Base-by-base conservation (phyloP, 1,139 yeast genomes). In the Hemisphaericaspora xylanilytica region DNA sequence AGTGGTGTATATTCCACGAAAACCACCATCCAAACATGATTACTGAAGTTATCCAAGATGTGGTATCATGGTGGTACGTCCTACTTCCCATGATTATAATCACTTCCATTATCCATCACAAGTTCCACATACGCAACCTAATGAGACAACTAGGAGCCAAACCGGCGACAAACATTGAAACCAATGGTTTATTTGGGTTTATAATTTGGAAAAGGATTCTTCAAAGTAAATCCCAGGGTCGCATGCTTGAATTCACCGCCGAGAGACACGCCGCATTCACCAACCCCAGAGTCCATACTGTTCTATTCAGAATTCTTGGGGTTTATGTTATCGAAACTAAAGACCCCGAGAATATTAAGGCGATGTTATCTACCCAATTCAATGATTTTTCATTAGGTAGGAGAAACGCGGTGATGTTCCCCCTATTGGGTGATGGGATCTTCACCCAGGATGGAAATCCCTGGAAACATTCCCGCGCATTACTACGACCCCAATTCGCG, bases 361-460 rank as follows among this genome's bases (percentile, higher is more conserved):
- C 70, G 3, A 38, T 63, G 28, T 50, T 66, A 43, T 67, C 71
- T n/a, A 66, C 70, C 18, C 70, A 70, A 41, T 75, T 76, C 53
- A 66, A 67, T 47, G 80, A 77, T 46, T 77, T 69, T 51, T 63
- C 69, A 12, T 65, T 78, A 36, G 83, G 82, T 1, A 50, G 54
- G 21, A 68, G 83, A 46, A 66, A 69, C 46, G 53, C 51, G 7
- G 67, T 63, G 22, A 65, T 77, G 48, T 42, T 45, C 31, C 72
- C 78, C 10, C 55, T 75, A 32, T 58, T 78, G 39, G 83, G 83
- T 2, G 72, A 75, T 45, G 83, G 83, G 12, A 75, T 78, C 40
- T 78, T 78, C 60, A 76, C 82, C 2, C 63, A 75, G 34, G 78
- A 75, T 40, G 80, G 79, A 12, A 70, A 62, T 17, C 78, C 75